Evolutionary conservation across 176 grass and related monocot species (phyloP).

Genomic region (Aegilops longissima): DNA sequence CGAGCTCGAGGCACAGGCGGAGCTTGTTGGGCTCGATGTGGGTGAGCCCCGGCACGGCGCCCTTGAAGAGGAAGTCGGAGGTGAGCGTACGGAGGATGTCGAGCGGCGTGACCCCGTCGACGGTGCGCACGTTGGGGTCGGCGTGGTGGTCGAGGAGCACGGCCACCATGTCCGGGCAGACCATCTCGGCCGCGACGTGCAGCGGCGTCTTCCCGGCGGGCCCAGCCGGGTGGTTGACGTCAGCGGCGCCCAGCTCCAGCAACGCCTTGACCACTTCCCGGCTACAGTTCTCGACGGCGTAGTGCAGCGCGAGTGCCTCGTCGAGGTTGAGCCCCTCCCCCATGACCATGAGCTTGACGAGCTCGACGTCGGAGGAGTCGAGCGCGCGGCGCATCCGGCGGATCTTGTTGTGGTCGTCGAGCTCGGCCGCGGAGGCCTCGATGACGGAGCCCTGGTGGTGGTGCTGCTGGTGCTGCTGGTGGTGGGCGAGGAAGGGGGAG

Average conservation of each 20-base stretch:
- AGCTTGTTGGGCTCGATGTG: conserved; percentile 99
- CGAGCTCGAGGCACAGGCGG: conserved; percentile 92
- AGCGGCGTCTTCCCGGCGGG: conserved; percentile 90
- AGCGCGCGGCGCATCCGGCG: conserved; percentile 97
- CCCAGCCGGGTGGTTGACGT: conserved; percentile 88
- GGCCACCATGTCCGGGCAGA: conserved; percentile 98
- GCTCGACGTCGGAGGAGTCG: conserved; percentile 95
- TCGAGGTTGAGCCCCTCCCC: conserved; percentile 96
- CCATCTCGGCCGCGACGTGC: conserved; percentile 98
- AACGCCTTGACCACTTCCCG: conserved; percentile 96
- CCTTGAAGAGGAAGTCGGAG: conserved; percentile 99
- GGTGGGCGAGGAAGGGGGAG: conserved; percentile 64
- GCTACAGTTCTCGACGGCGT: conserved; percentile 97
- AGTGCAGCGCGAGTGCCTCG: conserved; percentile 95
- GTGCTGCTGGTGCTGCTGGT: conserved; percentile 55
- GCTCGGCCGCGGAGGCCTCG: conserved; percentile 32
- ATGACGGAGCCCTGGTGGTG: conserved; percentile 45
- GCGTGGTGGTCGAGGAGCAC: conserved; percentile 98
- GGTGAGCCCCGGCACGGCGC: conserved; percentile 79
- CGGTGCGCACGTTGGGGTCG: conserved; percentile 94
- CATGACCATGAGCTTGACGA: conserved; percentile 99
- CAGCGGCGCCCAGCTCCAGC: conserved; percentile 91
- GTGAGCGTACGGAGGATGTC: conserved; percentile 96
- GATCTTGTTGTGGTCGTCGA: conserved; percentile 95
- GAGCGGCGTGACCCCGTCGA: conserved; percentile 91